Percentiles rank a stretch among this genome's conserved stretches.
Conservation (phyloP, 495 filamentous ascomycete genomes). For the Penicillium taxi region DNA sequence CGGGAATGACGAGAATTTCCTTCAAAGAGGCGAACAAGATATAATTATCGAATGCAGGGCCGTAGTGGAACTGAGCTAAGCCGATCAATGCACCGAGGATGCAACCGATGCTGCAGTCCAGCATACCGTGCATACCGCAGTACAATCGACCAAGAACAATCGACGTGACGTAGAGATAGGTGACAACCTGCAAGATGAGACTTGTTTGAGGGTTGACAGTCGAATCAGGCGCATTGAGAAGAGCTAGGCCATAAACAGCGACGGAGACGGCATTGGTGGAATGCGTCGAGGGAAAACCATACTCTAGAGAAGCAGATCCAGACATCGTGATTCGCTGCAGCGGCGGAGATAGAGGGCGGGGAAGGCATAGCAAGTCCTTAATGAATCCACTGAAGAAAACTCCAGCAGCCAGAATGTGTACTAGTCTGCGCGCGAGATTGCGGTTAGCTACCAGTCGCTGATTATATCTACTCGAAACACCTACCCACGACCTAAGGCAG, state of each 20-base stretch:
- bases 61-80: conserved; percentile 63
- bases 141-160: conserved; percentile 87
- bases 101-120: conserved; percentile 77
- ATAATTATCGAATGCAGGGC: conserved; percentile 57
- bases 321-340: conserved; percentile 95
- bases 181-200: conserved; percentile 53
- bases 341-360: conserved; percentile 85
- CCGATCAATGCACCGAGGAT: conserved; percentile 62
- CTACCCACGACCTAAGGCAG: conserved; percentile 73
- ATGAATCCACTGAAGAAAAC: conserved; percentile 92
- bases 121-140: conserved; percentile 97
- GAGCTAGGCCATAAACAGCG: conserved; percentile 69
- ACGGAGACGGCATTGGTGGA: conserved; percentile 96
- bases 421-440: conserved; percentile 54
- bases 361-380: conserved; percentile 92
- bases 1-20: conserved; percentile 50
- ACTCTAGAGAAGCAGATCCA: conserved; percentile 86
- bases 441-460: conserved; percentile 9
- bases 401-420: conserved; percentile 78
- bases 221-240: conserved; percentile 50
- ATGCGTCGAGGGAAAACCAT: conserved; percentile 95
- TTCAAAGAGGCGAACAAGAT: conserved; percentile 42
- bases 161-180: conserved; percentile 79
- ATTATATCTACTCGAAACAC: conserved; percentile 17
- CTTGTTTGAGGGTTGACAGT: conserved; percentile 43